phyloP scores from a whole-genome alignment of 1,139 yeast species.

The Taphrina pruni region DNA sequence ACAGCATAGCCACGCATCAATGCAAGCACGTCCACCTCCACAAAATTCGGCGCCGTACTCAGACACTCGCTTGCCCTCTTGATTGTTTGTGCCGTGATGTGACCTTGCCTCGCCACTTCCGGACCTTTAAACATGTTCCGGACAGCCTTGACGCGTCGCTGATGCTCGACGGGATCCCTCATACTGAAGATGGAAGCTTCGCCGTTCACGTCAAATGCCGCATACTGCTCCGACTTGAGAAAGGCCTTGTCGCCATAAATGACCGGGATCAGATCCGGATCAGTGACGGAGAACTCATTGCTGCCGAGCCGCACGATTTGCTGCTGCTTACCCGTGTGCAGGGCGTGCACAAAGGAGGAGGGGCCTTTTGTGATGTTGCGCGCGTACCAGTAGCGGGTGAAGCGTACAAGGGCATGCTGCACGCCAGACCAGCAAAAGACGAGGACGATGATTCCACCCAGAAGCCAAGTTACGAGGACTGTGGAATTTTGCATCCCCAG shows the following conservation, averaged over 20 bases:
- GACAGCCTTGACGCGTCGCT: conserved; percentile 27
- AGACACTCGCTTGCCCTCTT: neutral
- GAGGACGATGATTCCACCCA: neutral
- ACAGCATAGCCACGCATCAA: conserved; percentile 35
- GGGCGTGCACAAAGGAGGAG: conserved; percentile 31
- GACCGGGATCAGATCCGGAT: conserved; percentile 32
- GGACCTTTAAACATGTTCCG: conserved; percentile 24
- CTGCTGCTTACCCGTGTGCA: conserved; percentile 22
- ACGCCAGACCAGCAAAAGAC: neutral
- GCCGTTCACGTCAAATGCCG: conserved; percentile 36
- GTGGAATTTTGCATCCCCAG: no score
- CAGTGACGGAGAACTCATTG: conserved; percentile 35
- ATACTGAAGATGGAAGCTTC: conserved; percentile 30
- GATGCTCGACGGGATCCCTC: conserved; percentile 35
- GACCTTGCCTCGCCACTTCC: conserved; percentile 6
- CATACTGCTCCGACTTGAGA: conserved; percentile 35
- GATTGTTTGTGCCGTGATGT: conserved; percentile 5
- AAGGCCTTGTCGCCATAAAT: conserved; percentile 31
- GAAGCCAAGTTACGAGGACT: neutral
- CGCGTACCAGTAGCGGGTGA: conserved; percentile 19
- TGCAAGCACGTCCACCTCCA: conserved; percentile 9
- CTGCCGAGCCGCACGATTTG: conserved; percentile 31
- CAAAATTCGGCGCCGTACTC: neutral
- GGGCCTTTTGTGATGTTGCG: conserved; percentile 34
- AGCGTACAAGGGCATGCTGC: neutral